Base-by-base conservation (phyloP, 2,329 filamentous ascomycete genomes). In the Fusarium goolgardi region DNA sequence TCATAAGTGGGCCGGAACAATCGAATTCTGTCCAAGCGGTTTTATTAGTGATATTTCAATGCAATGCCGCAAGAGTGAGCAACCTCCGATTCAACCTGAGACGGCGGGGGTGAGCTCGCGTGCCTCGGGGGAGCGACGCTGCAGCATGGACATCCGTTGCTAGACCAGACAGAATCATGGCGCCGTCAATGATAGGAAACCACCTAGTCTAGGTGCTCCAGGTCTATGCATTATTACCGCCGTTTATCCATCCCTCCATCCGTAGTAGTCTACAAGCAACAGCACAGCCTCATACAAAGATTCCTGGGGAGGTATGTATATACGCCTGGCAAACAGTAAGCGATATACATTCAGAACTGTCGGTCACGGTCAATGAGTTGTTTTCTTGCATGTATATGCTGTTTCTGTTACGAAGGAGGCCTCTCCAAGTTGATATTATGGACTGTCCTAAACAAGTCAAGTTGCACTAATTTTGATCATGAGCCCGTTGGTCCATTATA, bases 261-360 rank as follows among this genome's bases (percentile, higher is more conserved):
- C 54, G 55, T 55, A 25, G 39, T 29, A 11, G 29, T 41, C 44
- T 31, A 43, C 21, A 53, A 54, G 54, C 23, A 55, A 61, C 53
- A 69, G 61, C 61, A 69, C 53, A 69, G 65, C 65, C 66, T 69
- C 56, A 52, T 55, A 58, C 60, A 63, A 63, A 63, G 45, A 45
- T 63, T 21, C 59, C 45, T 44, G 25, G 45, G 29, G 25, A 37
- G 52, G 39, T 51, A 51, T 59, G 35, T 55, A 29, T 29, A 57
- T 50, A 13, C 35, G 29, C 57, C 29, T 63, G 29, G 12, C n/a
- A 32, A 20, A 27, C 39, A 46, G n/a, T 59, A 34, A 39, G 21
- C 31, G 15, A 27, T 43, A 31, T 51, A 41, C 29, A 32, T 59
- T 6, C 23, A 20, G 18, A 35, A 46, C 29, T 39, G 34, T 44